Conservation (phyloP, 441 rosid genomes). For the Melastoma candidum region DNA sequence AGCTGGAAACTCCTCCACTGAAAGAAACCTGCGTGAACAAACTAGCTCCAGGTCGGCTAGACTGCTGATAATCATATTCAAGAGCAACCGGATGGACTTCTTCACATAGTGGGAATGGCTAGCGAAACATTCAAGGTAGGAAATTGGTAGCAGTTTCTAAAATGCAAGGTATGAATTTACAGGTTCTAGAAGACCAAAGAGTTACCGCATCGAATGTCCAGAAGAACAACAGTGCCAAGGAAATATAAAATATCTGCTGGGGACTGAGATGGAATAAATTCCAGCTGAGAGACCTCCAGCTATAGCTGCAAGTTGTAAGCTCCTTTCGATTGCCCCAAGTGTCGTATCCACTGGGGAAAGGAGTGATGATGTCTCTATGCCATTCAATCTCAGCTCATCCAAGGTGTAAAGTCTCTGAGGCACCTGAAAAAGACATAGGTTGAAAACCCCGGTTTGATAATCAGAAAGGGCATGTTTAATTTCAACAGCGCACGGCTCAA, state of each 20-base stretch:
- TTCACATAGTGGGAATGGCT: too few species aligned
- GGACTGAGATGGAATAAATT: slow-evolving; percentile 39
- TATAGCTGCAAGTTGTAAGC: slow-evolving; percentile 55
- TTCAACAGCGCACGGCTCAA: too few species aligned
- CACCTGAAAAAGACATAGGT: slow-evolving; percentile 23
- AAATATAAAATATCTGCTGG: slow-evolving; percentile 50
- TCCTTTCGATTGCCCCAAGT: slow-evolving; percentile 66
- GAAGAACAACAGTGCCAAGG: slow-evolving; percentile 55
- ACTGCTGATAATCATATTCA: background rate
- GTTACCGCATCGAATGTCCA: slow-evolving; percentile 74
- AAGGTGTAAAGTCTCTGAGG: slow-evolving; percentile 82
- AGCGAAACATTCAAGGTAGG: background rate
- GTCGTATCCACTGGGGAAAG: slow-evolving; percentile 73
- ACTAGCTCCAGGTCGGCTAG: background rate
- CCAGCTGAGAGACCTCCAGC: slow-evolving; percentile 61
- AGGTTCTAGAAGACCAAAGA: slow-evolving; percentile 4
- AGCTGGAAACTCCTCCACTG: slow-evolving; percentile 71
- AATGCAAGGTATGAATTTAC: slow-evolving; percentile 3
- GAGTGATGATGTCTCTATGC: slow-evolving; percentile 59
- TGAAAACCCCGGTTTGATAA: too few species aligned
- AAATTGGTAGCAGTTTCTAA: background rate
- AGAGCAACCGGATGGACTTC: background rate
- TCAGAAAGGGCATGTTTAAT: too few species aligned
- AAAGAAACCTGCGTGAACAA: slow-evolving; percentile 48
- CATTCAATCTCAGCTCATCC: slow-evolving; percentile 77